Base-by-base conservation (phyloP, 208 protist genomes). In the Crithidia expoeki region DNA sequence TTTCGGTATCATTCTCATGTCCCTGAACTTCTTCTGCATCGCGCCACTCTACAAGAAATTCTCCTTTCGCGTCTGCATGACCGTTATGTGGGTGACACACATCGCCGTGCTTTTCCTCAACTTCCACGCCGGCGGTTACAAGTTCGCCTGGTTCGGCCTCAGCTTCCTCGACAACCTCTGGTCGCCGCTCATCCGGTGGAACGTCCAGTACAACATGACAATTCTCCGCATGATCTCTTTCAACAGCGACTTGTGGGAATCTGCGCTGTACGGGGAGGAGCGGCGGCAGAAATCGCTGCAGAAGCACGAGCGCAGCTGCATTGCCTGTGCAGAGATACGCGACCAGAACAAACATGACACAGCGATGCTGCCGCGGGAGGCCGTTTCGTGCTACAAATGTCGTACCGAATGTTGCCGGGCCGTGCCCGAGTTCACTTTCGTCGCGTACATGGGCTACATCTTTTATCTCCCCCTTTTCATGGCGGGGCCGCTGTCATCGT, bases 381-480 rank as follows among this genome's bases (percentile, higher is more conserved):
- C 77, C 21, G n/a, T 74, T 52, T 51, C 52, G 12, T 92, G 80
- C 46, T 95, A 83, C 56, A 75, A 74, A 73, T 79, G 52, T 51
- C 81, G 68, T 36, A 87, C 75, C 27, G 82, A 86, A 55, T 87
- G 61, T 52, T 55, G 77, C 0, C 80, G 76, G 0, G 33, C 60
- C 11, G n/a, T 68, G n/a, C 51, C 61, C 2, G 78, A 93, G 63
- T 97, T 87, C 69, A 83, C 44, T 4, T 46, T 97, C 2, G 4
- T 61, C 4, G 40, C 75, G 30, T 97, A 88, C 63, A 32, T 97
- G 6, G 87, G 70, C 17, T 98, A 97, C 56, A 51, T 96, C 2
- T 86, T 89, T 33, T 98, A 97, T 76, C 74, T 80, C 2, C 93
- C 95, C 14, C 76, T 97, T 6, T 97, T 88, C 64, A 79, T 97